phyloP scores from a whole-genome alignment of 2,329 filamentous ascomycete genomes.

The Fusarium irregulare region DNA sequence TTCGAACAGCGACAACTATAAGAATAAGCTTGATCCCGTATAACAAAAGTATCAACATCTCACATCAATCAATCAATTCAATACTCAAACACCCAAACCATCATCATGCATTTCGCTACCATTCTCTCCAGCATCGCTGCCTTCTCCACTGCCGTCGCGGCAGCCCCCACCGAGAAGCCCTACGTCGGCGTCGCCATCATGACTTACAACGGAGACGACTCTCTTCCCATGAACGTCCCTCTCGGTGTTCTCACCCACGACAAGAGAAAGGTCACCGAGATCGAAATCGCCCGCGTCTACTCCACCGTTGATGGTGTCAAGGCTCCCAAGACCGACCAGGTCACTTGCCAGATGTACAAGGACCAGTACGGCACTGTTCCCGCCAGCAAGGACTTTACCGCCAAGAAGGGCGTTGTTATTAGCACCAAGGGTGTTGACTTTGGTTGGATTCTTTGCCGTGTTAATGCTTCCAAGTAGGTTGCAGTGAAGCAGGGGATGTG shows the following conservation, averaged over 20 bases:
- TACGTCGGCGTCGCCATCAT: constrained; percentile 13
- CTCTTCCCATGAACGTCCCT: constrained; percentile 14
- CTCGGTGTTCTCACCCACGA: constrained; percentile 20
- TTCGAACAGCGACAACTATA: not conserved
- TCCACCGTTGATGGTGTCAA: constrained; percentile 5
- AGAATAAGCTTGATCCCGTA: not conserved
- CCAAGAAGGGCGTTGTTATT: constrained; percentile 2
- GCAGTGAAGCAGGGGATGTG: fast-evolving
- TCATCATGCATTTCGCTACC: not conserved
- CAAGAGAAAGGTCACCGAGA: constrained; percentile 17
- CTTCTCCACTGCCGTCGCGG: not conserved
- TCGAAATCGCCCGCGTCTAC: constrained; percentile 7
- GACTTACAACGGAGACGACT: constrained; percentile 13
- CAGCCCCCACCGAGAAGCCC: not conserved
- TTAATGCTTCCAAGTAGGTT: not conserved
- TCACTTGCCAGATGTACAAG: constrained; percentile 34
- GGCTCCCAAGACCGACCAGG: not conserved
- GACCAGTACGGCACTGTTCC: constrained; percentile 23
- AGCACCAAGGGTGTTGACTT: constrained; percentile 32
- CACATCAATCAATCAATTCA: not conserved
- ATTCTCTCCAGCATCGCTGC: not conserved
- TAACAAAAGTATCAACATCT: not conserved
- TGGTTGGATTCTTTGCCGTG: constrained; percentile 36
- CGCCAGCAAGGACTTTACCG: constrained; percentile 18
- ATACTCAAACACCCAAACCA: not conserved